These are phyloP conservation scores for Hortiboletus flavorubellus DNA, from an alignment of 768 basidiomycete genomes.

Conservation along the genomic window DNA sequence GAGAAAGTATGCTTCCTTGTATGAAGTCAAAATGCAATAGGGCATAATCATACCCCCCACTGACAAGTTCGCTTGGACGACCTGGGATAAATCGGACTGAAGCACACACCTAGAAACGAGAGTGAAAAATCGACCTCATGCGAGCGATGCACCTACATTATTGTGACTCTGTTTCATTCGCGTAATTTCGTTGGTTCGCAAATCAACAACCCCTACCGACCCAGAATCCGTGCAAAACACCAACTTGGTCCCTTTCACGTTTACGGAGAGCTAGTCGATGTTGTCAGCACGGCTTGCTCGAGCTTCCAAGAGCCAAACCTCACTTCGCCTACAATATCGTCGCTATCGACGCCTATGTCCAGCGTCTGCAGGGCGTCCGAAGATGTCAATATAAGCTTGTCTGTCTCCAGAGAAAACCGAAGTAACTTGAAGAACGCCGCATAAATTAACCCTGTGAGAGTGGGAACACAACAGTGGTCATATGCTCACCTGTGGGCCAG, in stretches of 20 bases:
- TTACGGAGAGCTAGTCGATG: conserved; percentile 61
- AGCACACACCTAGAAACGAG: conserved; percentile 57
- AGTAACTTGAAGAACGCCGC: conserved; percentile 15
- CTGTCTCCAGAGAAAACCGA: conserved; percentile 44
- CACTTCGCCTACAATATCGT: conserved; percentile 71
- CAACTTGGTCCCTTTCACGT: conserved; percentile 46
- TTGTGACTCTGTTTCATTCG: conserved; percentile 62
- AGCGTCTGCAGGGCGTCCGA: conserved; percentile 47
- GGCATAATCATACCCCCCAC: conserved; percentile 71
- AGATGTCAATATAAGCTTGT: conserved; percentile 50
- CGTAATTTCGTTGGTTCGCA: conserved; percentile 43
- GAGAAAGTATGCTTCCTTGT: conserved; percentile 55
- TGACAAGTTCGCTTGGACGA: conserved; percentile 68
- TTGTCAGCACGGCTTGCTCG: conserved; percentile 25
- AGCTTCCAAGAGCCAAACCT: not conserved
- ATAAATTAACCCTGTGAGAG: not conserved
- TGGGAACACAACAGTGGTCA: not conserved
- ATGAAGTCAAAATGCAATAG: conserved; percentile 66
- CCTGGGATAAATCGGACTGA: conserved; percentile 69
- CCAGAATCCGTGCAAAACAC: conserved; percentile 75
- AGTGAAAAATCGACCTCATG: not conserved
- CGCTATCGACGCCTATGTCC: conserved; percentile 47
- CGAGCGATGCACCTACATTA: conserved; percentile 47
- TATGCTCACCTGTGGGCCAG: conserved; percentile 49
- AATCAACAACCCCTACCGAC: conserved; percentile 60